Base-by-base conservation (phyloP, 2,329 filamentous ascomycete species). In the Parastagonospora nodorum region DNA sequence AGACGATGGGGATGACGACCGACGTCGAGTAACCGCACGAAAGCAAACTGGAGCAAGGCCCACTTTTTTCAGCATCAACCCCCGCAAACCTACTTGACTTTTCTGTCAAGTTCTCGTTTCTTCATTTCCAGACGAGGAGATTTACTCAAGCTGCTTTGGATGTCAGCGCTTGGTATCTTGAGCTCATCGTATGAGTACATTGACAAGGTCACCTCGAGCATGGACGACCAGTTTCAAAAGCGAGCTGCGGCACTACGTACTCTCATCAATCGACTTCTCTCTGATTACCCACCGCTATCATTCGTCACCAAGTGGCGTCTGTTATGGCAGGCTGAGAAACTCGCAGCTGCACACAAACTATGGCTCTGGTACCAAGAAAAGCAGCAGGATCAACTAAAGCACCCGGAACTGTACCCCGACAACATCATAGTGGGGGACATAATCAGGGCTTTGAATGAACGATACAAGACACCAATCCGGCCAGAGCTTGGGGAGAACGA, bases 21-120 rank as follows among this genome's bases (percentile, higher is more conserved):
- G 67, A 24, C 55, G 61, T 8, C 77, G 76, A 58, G 84, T 96
- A 12, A 92, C 89, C 1, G 89, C 90, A 6, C 94, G 91, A 74
- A 74, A 90, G 86, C 74, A 96, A 94, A 74, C 82, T 99, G 35
- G 91, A 97, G 68, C 92, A 99, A 75, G 92, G n/a, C n/a, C 92
- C 2, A 89, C 97, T 1, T 97, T 97, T 75, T 97, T 91, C 69
- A 92, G 92, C 2, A 85, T 85, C 41, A 86, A 89, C 68, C 82
- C 82, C 87, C 55, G 86, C 90, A 65, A 97, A 92, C 63, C 89
- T 93, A n/a, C 76, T 99, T n/a, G 86, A 92, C 55, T 91, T 99
- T 63, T 84, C 88, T 37, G 83, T 86, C 37, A 84, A 84, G 56
- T 80, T 80, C 84, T 33, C 85, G 86, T 47, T 78, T 87, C 40